A percentile compares a stretch with the other conserved stretches of the same genome.
These are phyloP conservation scores for Eremochloa ophiuroides DNA, from an alignment of 176 grass and related monocot species.

Conservation along the genomic window DNA sequence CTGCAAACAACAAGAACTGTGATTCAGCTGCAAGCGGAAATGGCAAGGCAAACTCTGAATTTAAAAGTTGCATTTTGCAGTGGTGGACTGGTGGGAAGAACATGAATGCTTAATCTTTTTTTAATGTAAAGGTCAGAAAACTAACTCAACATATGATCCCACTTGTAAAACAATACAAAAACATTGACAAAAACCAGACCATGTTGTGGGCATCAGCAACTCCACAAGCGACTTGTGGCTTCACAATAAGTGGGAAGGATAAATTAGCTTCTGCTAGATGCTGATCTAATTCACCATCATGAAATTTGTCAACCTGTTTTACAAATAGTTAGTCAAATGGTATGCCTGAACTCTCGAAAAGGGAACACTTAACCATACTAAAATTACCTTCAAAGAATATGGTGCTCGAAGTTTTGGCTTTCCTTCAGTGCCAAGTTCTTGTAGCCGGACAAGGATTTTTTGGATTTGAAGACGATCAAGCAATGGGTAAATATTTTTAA, in stretches of 20 bases:
- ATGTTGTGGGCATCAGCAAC: conserved; percentile 95
- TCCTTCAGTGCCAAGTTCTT: conserved; percentile 47
- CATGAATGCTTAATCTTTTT: not conserved
- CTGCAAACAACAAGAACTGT: conserved; percentile 37
- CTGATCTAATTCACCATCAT: conserved; percentile 46
- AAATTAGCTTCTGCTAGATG: conserved; percentile 64
- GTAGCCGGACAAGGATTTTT: conserved; percentile 63
- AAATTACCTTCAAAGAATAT: conserved; percentile 68
- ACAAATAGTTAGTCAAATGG: conserved; percentile 19
- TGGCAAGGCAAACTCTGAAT: not conserved
- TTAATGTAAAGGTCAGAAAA: not conserved
- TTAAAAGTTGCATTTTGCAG: not conserved
- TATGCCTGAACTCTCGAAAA: not conserved
- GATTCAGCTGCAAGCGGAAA: conserved; percentile 17
- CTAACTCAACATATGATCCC: not conserved
- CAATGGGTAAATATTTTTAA: conserved; percentile 80
- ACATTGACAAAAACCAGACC: conserved; percentile 47
- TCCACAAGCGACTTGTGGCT: conserved; percentile 96
- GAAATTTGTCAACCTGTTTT: conserved; percentile 58
- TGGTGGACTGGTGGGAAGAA: not conserved
- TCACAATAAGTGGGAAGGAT: conserved; percentile 86
- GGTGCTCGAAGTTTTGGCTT: conserved; percentile 65
- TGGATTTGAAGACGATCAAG: conserved; percentile 90
- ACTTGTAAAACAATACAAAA: conserved; percentile 10
- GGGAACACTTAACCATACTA: not conserved